Evolutionary conservation across 495 filamentous ascomycete genomes (phyloP), one percentile per base, ranked within the genome.

Genomic region (Penicillium riverlandense): DNA sequence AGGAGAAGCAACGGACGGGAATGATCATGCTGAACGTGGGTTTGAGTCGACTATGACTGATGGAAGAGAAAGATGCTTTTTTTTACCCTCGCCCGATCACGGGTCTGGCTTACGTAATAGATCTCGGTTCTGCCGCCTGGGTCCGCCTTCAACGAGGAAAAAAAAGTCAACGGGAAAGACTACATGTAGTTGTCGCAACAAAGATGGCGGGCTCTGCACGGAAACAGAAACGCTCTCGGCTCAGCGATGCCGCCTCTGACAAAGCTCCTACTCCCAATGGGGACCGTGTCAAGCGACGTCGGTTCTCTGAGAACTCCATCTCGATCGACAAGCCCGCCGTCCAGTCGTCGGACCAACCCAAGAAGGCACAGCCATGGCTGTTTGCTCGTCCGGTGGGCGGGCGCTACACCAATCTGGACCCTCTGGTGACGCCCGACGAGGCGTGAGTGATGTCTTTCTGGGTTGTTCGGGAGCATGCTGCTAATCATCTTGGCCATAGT

Each of bases 1-100:
- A 98, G 40, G 92, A 96, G 72, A 98, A 98, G 71, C 92, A 98
- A 48, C 92, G 86, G 49, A 98, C 84, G 1, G 92, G 92, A 55
- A 98, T 96, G 65, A 98, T 98, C 92, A 98, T 98, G 38, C 65
- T 79, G 69, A 49, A 51, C 16, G 54, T 61, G 37, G 37, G 50
- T 30, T 38, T 43, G 32, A 59, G 47, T 31, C 50, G 49, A 45
- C 56, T 52, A 4, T 22, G 22, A 33, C 41, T 48, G 47, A 44
- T 47, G 43, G 52, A 47, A 42, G 13, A 45, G 8, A 44, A 47
- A 43, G 14, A 42, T 37, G 41, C 48, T 40, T 46, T 44, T 54
- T 58, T 55, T 54, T 41, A 22, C 22, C 22, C 22, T 22, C 22
- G 22, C 22, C 22, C 2, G 22, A 22, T 22, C 22, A 22, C 22